Conservation (phyloP, 371 early-diverging fungal species). For the Mucor sp. region DNA sequence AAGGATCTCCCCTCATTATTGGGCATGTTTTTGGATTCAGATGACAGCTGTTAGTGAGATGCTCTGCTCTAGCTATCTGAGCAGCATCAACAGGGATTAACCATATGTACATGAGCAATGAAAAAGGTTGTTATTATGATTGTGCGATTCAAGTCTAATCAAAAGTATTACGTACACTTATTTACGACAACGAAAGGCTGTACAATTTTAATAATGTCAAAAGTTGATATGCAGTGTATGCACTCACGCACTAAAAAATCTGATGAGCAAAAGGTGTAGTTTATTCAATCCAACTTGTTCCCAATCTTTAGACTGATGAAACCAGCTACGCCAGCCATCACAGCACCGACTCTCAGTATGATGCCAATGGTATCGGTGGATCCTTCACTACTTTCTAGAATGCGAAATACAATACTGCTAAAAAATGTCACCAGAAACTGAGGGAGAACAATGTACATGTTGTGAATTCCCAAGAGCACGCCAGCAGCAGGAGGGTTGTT, state of each 20-base stretch:
- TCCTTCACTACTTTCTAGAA: slow-evolving; percentile 49
- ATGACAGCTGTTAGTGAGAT: too few relatives aligned
- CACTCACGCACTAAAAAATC: too few relatives aligned
- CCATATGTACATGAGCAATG: too few relatives aligned
- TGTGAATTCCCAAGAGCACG: slow-evolving; percentile 89
- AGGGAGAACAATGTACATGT: slow-evolving; percentile 92
- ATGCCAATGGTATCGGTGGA: slow-evolving; percentile 62
- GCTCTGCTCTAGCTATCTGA: too few relatives aligned
- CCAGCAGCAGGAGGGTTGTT: slow-evolving; percentile 63
- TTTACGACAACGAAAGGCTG: too few relatives aligned
- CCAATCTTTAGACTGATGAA: slow-evolving; percentile 41
- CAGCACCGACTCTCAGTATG: slow-evolving; percentile 61
- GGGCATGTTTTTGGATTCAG: too few relatives aligned
- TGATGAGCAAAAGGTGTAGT: neutral
- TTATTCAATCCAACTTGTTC: neutral
- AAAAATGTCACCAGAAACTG: slow-evolving; percentile 84
- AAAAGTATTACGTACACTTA: too few relatives aligned
- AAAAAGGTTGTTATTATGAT: too few relatives aligned
- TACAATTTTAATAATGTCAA: too few relatives aligned
- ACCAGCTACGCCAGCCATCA: slow-evolving; percentile 66
- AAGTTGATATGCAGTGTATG: neutral
- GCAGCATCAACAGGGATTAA: too few relatives aligned
- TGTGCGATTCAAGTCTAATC: too few relatives aligned
- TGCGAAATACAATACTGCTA: slow-evolving; percentile 75
- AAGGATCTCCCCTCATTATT: too few relatives aligned